Evolutionary conservation across 352 stramenopile genomes (phyloP), one percentile per base, ranked within the genome.

Genomic region (Blastocystis sp.): DNA sequence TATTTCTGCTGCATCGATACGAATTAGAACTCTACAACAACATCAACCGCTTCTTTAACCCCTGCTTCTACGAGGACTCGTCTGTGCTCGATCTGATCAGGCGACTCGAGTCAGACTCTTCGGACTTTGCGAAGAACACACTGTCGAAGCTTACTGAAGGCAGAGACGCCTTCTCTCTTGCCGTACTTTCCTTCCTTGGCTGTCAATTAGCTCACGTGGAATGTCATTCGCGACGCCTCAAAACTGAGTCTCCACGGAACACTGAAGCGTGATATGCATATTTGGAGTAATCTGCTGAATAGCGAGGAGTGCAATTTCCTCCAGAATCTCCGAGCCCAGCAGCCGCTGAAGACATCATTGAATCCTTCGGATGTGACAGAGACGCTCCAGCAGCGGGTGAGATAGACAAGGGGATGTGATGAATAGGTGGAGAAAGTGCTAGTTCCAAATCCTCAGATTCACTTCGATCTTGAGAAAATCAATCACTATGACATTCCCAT

Each of bases 251-350:
- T 85, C 0, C 73, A 66, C 56, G 73, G 73, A 20, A 66, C 47
- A 24, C 41, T 85, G n/a, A 85, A 85, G 50, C 73, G 73, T 24
- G 73, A 85, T 45, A 54, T 66, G 20, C 50, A 85, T n/a, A 13
- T 85, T 24, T 65, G 50, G 8, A 43, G 39, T 37, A 62, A 54
- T 16, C 20, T 65, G 73, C 34, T 85, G 20, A 66, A 16, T 26
- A 13, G 26, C 7, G 11, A 39, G 54, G 30, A 20, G 34, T n/a
- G 43, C 16, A 16, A 20, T n/a, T 26, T 43, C 37, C 37, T 66
- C 11, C 39, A 50, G 18, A 3, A 9, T 0, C 56, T 65, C 24
- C 34, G 59, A 20, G 20, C 20, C 16, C 11, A 65, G n/a, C 43
- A 68, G 54, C 2, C 54, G 24, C 20, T 34, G 34, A 55, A 55